These are phyloP conservation scores for Pholiota molesta DNA, from an alignment of 768 basidiomycete species.

Conservation along the genomic window DNA sequence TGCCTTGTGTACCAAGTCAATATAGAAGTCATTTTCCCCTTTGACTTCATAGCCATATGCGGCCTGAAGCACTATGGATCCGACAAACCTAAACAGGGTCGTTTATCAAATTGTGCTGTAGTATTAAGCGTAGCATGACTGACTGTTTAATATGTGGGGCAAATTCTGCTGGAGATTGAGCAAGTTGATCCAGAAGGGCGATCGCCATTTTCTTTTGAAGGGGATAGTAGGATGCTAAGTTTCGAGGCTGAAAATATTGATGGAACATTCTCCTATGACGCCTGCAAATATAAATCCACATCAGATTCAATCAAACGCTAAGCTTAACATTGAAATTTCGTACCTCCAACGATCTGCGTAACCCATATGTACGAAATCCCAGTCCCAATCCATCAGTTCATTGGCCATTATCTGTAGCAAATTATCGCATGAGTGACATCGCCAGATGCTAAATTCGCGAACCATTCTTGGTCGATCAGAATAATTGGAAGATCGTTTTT, in stretches of 20 bases:
- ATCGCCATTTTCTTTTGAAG: constrained; percentile 25
- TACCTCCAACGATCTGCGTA: constrained; percentile 26
- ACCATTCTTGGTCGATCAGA: constrained; percentile 44
- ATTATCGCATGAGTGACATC: constrained; percentile 21
- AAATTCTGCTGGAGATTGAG: constrained; percentile 31
- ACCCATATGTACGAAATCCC: constrained; percentile 36
- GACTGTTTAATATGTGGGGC: constrained; percentile 32
- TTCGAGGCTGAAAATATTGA: constrained; percentile 38
- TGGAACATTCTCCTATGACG: constrained; percentile 36
- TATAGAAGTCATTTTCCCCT: constrained; percentile 37
- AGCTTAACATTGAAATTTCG: not conserved
- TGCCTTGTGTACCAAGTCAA: constrained; percentile 37
- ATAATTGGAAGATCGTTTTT: constrained; percentile 46
- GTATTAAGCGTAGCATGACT: constrained; percentile 9
- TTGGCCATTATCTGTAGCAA: constrained; percentile 24
- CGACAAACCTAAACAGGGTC: constrained; percentile 27
- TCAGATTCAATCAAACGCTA: not conserved
- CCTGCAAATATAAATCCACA: constrained; percentile 15
- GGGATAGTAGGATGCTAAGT: constrained; percentile 28
- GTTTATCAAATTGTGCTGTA: not conserved
- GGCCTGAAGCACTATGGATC: constrained; percentile 38
- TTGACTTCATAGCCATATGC: constrained; percentile 43
- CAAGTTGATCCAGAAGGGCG: constrained; percentile 28
- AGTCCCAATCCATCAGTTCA: constrained; percentile 32
- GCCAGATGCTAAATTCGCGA: not conserved